Evolutionary conservation across 2,329 filamentous ascomycete species (phyloP), one percentile per base, ranked within the genome.

Genomic region (Colletotrichum tropicale): DNA sequence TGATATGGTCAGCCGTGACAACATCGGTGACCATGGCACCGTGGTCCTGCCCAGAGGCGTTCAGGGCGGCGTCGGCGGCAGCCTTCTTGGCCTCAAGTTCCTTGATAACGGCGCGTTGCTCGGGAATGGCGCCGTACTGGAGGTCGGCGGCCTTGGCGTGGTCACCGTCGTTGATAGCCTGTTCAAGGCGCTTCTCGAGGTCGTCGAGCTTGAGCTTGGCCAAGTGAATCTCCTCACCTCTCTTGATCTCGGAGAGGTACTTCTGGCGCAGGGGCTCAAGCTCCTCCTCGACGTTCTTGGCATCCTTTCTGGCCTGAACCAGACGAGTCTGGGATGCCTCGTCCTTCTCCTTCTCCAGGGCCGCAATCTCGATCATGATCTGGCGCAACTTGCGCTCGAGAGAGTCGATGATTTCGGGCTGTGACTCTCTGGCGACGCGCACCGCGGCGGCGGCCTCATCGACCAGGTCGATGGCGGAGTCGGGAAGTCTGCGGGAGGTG

Each of bases 381-480:
- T 99, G 97, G 75, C 96, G 94, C 77, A 96, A 89, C 81, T 93
- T 95, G 79, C 97, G 93, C 86, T 99, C 97, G 69, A 99, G 91
- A 68, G 95, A 98, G 86, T 99, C 97, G 68, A 99, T 94, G 36
- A 96, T 93, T 86, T 99, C 97, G 4, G 97, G 97, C 81, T 98
- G 96, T 3, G 97, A 99, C 86, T 99, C 97, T 79, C 97, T 93
- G 38, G 96, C 96, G 30, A 99, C 98, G 72, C 96, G 92, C 75
- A 99, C 97, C n/a, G 97, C 97, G 2, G 97, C 96, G 1, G 97
- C 96, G 48, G 97, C 97, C 84, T 99, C 97, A 81, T 99, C 97
- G 76, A 99, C 94, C 64, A 99, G 88, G 83, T 99, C 97, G 76
- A 99, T 98, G 26, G 97, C 97, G 5, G 97, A 99, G 84, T 99